Evolutionary conservation across 208 protist species (phyloP), one percentile per base, ranked within the genome.

Genomic region (Kentomonas sorsogonicus): DNA sequence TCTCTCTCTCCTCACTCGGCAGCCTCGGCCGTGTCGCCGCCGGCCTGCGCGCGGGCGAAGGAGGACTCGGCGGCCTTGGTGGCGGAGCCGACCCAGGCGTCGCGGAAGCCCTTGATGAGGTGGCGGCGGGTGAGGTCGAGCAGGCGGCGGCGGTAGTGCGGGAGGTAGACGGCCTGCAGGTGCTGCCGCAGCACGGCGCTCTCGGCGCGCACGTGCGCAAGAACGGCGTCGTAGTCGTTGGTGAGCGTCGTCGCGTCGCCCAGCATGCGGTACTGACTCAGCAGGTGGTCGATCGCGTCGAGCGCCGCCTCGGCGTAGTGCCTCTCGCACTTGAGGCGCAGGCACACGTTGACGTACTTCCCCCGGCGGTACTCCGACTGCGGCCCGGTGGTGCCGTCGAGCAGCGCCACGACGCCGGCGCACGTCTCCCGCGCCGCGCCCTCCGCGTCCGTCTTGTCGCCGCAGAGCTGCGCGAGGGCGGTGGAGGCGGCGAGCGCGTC

Each of bases 241-340:
- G 43, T 71, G 25, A 34, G 44, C 31, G 66, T 45, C 1, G 23
- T 69, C 29, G 64, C 73, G 46, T 72, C 63, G 22, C 60, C 63
- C 15, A 67, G 41, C 60, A 72, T 60, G 41, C 53, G 52, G 38
- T 83, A 87, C 29, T 87, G 61, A 23, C 67, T 76, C 11, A 86
- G 52, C 6, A 91, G 69, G 26, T 79, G 53, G 48, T 91, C 86
- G 40, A 88, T 71, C 3, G 83, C 71, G 44, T 91, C 80, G 41
- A 91, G 50, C 29, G 73, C 81, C 15, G 77, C 61, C 20, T 87
- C 75, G n/a, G 88, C 73, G 52, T 79, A 76, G 27, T 67, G 67
- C 16, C 65, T 58, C 59, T 94, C 86, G 46, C 80, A 89, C 27
- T 62, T 48, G 20, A 94, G 66, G 7, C 75, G 57, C 56, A 79